These are phyloP conservation scores for Chlorella variabilis DNA, from an alignment of 163 green algal species.

Conservation along the genomic window DNA sequence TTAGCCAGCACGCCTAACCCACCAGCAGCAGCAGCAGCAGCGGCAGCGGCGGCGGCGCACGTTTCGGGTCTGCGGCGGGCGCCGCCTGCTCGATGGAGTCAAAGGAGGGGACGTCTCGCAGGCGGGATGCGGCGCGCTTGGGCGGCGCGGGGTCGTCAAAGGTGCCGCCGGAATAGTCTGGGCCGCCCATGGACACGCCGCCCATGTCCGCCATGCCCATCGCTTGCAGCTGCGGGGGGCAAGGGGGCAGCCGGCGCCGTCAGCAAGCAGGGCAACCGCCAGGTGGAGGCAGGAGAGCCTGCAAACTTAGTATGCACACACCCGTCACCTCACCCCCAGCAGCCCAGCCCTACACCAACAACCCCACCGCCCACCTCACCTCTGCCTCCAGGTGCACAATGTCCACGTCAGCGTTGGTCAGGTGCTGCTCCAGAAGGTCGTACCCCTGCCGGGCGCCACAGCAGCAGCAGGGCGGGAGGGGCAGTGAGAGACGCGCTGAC, in stretches of 20 bases:
- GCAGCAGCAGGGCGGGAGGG: too few species aligned
- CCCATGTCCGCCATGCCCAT: slow-evolving; percentile 21
- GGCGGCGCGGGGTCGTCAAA: slow-evolving; percentile 23
- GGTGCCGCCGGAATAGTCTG: slow-evolving; percentile 11
- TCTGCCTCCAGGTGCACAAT: slow-evolving; percentile 47
- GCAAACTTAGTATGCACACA: too few species aligned
- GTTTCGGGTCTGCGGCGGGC: background rate
- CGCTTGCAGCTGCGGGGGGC: slow-evolving; percentile 11
- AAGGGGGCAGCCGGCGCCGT: background rate
- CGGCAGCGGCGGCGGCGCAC: too few species aligned
- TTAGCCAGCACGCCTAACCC: too few species aligned
- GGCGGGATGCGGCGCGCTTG: background rate
- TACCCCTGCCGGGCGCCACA: slow-evolving; percentile 25
- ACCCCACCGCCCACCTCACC: slow-evolving; percentile 1
- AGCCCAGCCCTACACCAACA: background rate
- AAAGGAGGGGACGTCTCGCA: slow-evolving; percentile 38
- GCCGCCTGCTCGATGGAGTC: slow-evolving; percentile 31
- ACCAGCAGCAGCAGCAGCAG: too few species aligned
- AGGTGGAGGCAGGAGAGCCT: background rate
- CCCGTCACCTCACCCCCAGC: too few species aligned
- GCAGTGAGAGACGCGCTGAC: too few species aligned
- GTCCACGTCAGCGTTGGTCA: slow-evolving; percentile 53
- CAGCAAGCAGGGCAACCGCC: background rate
- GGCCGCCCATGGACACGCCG: slow-evolving; percentile 14
- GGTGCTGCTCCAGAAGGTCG: slow-evolving; percentile 65